A percentile compares a stretch with the other conserved stretches of the same genome.
These are phyloP conservation scores for Colletotrichum kahawae DNA, from an alignment of 2,329 filamentous ascomycete genomes.

Conservation along the genomic window DNA sequence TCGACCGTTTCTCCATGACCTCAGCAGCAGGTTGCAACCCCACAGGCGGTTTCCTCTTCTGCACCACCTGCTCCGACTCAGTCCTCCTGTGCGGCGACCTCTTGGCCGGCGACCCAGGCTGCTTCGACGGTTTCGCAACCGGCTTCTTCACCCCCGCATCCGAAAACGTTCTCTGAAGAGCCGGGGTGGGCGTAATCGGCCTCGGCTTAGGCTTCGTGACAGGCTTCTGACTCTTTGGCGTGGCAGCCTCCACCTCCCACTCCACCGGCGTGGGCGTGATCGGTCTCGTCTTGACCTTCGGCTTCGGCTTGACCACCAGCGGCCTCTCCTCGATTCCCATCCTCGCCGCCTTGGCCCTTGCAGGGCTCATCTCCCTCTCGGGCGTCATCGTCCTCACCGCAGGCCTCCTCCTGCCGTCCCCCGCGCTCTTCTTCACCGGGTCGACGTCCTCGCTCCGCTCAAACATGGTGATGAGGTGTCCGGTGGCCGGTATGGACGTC, in stretches of 20 bases:
- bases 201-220: neutral
- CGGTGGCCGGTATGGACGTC: conserved; percentile 65
- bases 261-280: neutral
- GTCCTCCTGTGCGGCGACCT: neutral
- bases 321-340: neutral
- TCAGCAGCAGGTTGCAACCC: neutral
- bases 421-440: conserved; percentile 36
- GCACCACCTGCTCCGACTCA: neutral
- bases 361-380: conserved; percentile 31
- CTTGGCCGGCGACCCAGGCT: neutral
- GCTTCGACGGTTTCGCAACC: neutral
- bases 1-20: neutral
- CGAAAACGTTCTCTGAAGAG: neutral
- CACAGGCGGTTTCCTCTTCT: neutral
- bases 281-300: conserved; percentile 28
- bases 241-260: neutral
- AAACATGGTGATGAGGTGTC: conserved; percentile 71
- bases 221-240: neutral
- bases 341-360: conserved; percentile 5
- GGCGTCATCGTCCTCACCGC: conserved; percentile 35
- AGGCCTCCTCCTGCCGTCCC: conserved; percentile 16
- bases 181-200: neutral
- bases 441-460: conserved; percentile 47
- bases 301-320: conserved; percentile 20
- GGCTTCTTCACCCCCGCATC: neutral